Base-by-base conservation (phyloP, 2,329 filamentous ascomycete species). In the Colletotrichum sp. region DNA sequence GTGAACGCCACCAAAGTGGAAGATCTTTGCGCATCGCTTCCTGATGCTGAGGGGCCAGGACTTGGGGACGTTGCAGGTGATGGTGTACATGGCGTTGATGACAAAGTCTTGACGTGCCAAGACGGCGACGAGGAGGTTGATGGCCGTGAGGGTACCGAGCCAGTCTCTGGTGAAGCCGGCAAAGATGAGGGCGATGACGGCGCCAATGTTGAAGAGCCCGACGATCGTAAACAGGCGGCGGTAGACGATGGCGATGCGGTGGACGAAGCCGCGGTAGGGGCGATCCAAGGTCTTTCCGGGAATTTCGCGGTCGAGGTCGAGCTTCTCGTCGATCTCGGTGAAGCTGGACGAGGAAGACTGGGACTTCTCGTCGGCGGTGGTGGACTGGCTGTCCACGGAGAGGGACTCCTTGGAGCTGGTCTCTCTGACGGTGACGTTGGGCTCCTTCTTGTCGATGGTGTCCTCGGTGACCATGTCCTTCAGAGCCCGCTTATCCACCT, bases 181-280 rank as follows among this genome's bases (percentile, higher is more conserved):
- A 52, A 84, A 78, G 26, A 89, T 78, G 66, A 89, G 82, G 64
- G 83, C 82, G 76, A 86, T 78, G 69, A 89, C 83, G 32, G 88
- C 89, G 48, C 84, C 84, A 58, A 88, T 77, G 77, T 92, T 92
- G 75, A 84, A 79, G 36, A 90, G 77, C 74, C 89, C 86, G 26
- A 90, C 83, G 12, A 90, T 63, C 59, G 88, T 87, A 81, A 92
- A 92, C 7, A 92, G 86, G 8, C 88, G 86, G 36, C 90, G 87
- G 78, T 92, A 92, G 28, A 88, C 84, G 67, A 89, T 89, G 78
- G 91, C 85, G 73, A 90, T 80, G 26, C 85, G 84, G 78, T 86
- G 83, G 32, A 85, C 81, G 48, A 89, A 77, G 65, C 84, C 85
- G 63, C 86, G 83, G 73, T 82, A 81, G 5, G 83, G 84, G 48